A percentile compares a stretch with the other conserved stretches of the same genome.
These are phyloP conservation scores for Pichiaceae sp. DNA, from an alignment of 1,139 yeast genomes.

Conservation along the genomic window DNA sequence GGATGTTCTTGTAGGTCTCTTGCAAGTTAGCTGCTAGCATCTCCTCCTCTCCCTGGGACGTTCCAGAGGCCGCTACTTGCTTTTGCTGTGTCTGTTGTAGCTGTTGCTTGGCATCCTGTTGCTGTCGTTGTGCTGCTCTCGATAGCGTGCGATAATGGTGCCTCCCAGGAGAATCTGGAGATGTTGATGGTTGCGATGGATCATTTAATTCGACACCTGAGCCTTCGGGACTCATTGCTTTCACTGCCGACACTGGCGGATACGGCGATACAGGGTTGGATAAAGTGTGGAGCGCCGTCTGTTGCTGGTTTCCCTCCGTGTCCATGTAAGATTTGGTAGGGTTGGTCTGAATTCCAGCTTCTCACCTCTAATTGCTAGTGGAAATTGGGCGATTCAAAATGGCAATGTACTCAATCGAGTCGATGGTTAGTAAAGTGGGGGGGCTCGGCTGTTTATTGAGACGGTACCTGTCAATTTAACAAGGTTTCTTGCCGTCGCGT, in stretches of 20 bases:
- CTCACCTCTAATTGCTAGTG: no score
- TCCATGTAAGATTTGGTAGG: no score
- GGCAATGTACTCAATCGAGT: no score
- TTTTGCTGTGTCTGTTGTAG: constrained; percentile 12
- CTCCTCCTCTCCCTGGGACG: constrained; percentile 50
- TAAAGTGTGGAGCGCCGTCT: no score
- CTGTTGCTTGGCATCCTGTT: constrained; percentile 8
- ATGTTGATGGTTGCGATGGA: not conserved
- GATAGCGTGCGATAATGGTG: not conserved
- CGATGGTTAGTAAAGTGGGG: no score
- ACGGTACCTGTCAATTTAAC: no score
- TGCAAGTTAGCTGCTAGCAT: constrained; percentile 61
- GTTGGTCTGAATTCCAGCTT: no score
- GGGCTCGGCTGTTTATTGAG: no score
- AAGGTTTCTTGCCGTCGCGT: no score
- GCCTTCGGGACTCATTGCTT: not conserved
- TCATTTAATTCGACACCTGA: not conserved
- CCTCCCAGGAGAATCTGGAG: not conserved
- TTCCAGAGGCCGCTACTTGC: constrained; percentile 16
- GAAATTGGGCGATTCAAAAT: no score
- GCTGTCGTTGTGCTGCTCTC: constrained; percentile 7
- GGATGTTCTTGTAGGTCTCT: constrained; percentile 64
- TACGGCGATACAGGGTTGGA: no score
- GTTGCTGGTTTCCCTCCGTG: no score
- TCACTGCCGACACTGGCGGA: not conserved